A percentile compares a stretch with the other conserved stretches of the same genome.
These are phyloP conservation scores for Yamadazyma sp. DNA, from an alignment of 805 yeast genomes.

Conservation along the genomic window DNA sequence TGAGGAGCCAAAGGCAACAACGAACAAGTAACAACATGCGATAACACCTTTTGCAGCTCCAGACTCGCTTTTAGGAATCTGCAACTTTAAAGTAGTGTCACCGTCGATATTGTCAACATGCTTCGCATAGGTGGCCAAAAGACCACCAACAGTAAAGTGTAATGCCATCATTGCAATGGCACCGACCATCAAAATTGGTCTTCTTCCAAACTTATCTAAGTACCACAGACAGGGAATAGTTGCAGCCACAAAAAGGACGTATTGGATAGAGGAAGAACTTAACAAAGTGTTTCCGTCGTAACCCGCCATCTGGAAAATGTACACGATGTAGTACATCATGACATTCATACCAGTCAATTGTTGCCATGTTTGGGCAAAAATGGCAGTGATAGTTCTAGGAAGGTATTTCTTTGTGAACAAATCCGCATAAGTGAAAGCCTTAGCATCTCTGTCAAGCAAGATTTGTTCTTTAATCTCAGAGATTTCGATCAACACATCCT, in stretches of 20 bases:
- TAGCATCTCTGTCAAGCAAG: constrained; percentile 50
- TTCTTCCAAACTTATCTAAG: constrained; percentile 67
- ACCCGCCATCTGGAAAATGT: constrained; percentile 67
- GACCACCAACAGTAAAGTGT: constrained; percentile 43
- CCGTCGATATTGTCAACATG: constrained; percentile 27
- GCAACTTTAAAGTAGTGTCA: constrained; percentile 34
- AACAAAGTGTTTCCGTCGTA: constrained; percentile 48
- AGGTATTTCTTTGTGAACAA: constrained; percentile 53
- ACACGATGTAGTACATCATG: constrained; percentile 67
- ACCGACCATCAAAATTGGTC: constrained; percentile 54
- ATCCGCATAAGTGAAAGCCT: constrained; percentile 45
- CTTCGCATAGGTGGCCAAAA: constrained; percentile 39
- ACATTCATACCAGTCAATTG: constrained; percentile 68
- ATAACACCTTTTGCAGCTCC: constrained; percentile 47
- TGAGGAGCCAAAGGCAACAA: constrained; percentile 53
- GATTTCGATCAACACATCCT: constrained; percentile 52
- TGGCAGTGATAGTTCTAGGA: constrained; percentile 50
- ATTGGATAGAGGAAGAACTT: constrained; percentile 59
- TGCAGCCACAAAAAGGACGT: constrained; percentile 51
- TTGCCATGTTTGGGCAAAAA: constrained; percentile 58
- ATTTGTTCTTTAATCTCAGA: constrained; percentile 61
- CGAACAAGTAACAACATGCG: constrained; percentile 56
- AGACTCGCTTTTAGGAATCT: constrained; percentile 34
- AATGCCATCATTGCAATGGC: constrained; percentile 45
- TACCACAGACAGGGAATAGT: constrained; percentile 62